These are phyloP conservation scores for Pichia rugopelliculosa DNA, from an alignment of 805 yeast species.

Conservation along the genomic window DNA sequence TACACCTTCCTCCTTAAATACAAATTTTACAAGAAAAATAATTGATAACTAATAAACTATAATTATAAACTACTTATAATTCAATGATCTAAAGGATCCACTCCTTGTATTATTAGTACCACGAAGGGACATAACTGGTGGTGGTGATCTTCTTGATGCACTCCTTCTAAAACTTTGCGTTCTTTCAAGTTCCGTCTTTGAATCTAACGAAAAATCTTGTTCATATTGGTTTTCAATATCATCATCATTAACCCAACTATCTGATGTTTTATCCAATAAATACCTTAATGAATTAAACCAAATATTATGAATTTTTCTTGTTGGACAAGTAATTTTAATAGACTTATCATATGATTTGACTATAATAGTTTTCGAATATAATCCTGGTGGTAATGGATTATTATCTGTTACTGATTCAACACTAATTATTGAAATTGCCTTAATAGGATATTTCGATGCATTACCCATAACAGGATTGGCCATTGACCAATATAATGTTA, in stretches of 20 bases:
- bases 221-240: constrained; percentile 34
- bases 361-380: constrained; percentile 76
- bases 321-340: constrained; percentile 79
- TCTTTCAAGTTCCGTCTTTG: constrained; percentile 24
- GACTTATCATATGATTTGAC: constrained; percentile 56
- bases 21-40: too few species aligned
- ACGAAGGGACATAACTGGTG: background rate
- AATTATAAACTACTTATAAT: background rate
- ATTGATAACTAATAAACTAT: too few species aligned
- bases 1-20: too few species aligned
- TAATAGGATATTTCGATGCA: constrained; percentile 58
- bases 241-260: constrained; percentile 45
- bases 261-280: constrained; percentile 57
- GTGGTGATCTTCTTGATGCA: constrained; percentile 17
- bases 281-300: constrained; percentile 85
- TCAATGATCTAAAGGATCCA: constrained; percentile 6
- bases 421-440: constrained; percentile 70
- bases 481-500: constrained; percentile 85
- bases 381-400: constrained; percentile 84
- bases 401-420: constrained; percentile 78
- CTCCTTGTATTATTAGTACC: too few species aligned
- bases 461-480: constrained; percentile 70
- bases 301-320: constrained; percentile 78
- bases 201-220: constrained; percentile 22
- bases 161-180: constrained; percentile 23